phyloP scores from a whole-genome alignment of 2,329 filamentous ascomycete species.

The Aureobasidium lini region DNA sequence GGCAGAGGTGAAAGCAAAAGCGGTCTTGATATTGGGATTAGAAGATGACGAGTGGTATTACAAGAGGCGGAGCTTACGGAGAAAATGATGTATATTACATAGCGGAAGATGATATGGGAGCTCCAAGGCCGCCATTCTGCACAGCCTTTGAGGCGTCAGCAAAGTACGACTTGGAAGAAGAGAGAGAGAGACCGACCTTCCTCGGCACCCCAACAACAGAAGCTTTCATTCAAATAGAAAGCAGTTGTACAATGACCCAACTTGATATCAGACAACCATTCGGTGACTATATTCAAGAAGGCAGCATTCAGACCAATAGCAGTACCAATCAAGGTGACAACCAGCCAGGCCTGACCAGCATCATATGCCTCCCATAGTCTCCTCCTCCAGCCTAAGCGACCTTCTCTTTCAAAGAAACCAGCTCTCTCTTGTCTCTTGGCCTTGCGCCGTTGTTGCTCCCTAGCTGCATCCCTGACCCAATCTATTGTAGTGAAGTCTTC shows the following conservation, averaged over 20 bases:
- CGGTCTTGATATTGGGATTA: constrained; percentile 12
- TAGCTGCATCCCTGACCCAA: constrained; percentile 95
- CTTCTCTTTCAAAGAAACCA: constrained; percentile 61
- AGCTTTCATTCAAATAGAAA: constrained; percentile 95
- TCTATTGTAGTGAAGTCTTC: constrained; percentile 98
- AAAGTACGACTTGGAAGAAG: constrained; percentile 19
- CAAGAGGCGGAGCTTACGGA: constrained; percentile 48
- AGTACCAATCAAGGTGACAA: constrained; percentile 86
- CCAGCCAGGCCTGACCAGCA: constrained; percentile 95
- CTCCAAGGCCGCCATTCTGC: constrained; percentile 87
- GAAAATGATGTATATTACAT: constrained; percentile 79
- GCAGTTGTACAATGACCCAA: constrained; percentile 90
- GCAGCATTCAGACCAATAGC: constrained; percentile 91
- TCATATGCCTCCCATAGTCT: constrained; percentile 83
- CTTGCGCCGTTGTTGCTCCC: constrained; percentile 77
- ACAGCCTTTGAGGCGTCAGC: constrained; percentile 52
- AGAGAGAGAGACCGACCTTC: constrained; percentile 51
- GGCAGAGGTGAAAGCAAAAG: constrained; percentile 77
- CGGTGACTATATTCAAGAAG: constrained; percentile 87
- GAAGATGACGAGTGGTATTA: not conserved
- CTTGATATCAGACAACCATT: constrained; percentile 95
- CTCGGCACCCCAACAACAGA: constrained; percentile 96
- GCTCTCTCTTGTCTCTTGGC: constrained; percentile 64
- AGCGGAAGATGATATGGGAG: constrained; percentile 68
- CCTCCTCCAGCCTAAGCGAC: constrained; percentile 69